Evolutionary conservation across 305 asterid species (phyloP), one percentile per base, ranked within the genome.

Genomic region (Fraxinus paxiana): DNA sequence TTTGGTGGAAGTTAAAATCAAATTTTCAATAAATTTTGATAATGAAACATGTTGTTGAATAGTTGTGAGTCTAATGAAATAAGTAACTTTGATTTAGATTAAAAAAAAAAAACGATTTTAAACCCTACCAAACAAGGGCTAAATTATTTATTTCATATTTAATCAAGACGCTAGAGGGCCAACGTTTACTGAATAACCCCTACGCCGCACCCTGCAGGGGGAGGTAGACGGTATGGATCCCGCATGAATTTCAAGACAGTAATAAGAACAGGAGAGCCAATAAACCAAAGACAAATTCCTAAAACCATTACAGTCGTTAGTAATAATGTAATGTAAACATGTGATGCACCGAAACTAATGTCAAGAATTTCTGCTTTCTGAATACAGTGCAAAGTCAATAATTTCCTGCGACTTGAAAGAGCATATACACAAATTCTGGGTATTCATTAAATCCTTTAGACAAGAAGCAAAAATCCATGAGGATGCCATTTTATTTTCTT

Each of bases 201-300:
- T 17, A 46, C 6, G 18, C 17, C 56, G 0, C 6, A 46, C 56
- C 56, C 6, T 3, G 56, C 17, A 46, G 56, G 18, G 15, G 17
- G 17, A 46, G 56, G 48, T 46, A 13, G 17, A 13, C 0, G 18
- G 17, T 13, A 46, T 46, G 6, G 56, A 46, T n/a, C 6, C 17
- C 84, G 93, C 96, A 91, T 93, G 82, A 86, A 89, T 81, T 83
- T 84, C 24, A 93, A 90, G 12, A 95, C 91, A n/a, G 67, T 56
- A 6, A 6, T 18, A 56, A 56, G 26, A 56, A 18, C 67, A 56
- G 10, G 67, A n/a, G 8, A 54, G 9, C 15, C 54, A 4, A 43
- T 13, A 15, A 48, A 48, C 20, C 61, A 48, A 15, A 48, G 20
- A 15, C 61, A 48, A 48, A 48, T 48, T n/a, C 20, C 61, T 48